A percentile compares a stretch with the other conserved stretches of the same genome.
Evolutionary conservation across 306 rosid genomes (phyloP).

Genomic region (Cicer cuneatum): DNA sequence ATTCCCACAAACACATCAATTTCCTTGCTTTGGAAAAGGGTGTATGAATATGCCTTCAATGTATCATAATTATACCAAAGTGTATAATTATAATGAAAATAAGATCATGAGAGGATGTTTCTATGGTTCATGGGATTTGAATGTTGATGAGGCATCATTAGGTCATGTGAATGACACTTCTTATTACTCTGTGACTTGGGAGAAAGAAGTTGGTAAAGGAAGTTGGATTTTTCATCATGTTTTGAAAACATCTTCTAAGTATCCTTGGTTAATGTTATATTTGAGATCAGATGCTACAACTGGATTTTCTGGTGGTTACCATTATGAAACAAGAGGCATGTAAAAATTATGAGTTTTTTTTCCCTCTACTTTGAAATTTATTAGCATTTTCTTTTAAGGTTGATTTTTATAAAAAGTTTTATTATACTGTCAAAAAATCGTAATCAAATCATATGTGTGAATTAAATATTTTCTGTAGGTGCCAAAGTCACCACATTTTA

Average conservation of each 20-base stretch:
- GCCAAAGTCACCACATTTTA: constrained; percentile 50
- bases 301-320: constrained; percentile 80
- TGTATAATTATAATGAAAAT: constrained; percentile 45
- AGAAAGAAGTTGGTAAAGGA: constrained; percentile 60
- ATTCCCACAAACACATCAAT: constrained; percentile 47
- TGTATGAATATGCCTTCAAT: constrained; percentile 76
- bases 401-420: no score
- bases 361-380: background rate
- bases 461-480: constrained; percentile 2
- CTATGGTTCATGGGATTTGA: constrained; percentile 65
- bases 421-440: no score
- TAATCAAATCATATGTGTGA: no score
- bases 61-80: constrained; percentile 56
- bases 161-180: constrained; percentile 41
- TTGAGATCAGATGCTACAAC: constrained; percentile 73
- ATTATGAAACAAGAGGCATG: constrained; percentile 75
- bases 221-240: constrained; percentile 67
- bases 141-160: constrained; percentile 13
- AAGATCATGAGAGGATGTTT: constrained; percentile 58
- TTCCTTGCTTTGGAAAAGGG: constrained; percentile 73
- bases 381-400: background rate
- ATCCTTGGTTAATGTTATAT: constrained; percentile 81
- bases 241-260: constrained; percentile 65
- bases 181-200: constrained; percentile 65
- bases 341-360: constrained; percentile 58